Evolutionary conservation across 2,329 filamentous ascomycete genomes (phyloP).

Genomic region (Xylaria sp.): DNA sequence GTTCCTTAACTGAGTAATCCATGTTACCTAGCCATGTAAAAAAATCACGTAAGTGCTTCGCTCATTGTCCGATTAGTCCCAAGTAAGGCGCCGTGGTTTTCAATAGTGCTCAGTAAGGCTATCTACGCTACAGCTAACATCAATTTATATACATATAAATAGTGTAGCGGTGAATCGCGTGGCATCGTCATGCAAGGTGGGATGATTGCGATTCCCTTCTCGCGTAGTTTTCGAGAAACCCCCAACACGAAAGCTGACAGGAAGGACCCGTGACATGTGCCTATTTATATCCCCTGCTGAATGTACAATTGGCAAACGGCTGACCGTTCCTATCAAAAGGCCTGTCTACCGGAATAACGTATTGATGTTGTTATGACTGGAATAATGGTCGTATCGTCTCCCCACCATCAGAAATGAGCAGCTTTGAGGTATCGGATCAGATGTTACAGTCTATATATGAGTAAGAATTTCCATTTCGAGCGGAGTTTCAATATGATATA

Average conservation of each 20-base stretch:
- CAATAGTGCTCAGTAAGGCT: too few species aligned
- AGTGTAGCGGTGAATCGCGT: not conserved
- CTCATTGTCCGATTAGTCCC: too few species aligned
- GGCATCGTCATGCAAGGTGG: slow-evolving; percentile 25
- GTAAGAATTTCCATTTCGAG: not conserved
- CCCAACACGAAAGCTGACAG: slow-evolving; percentile 21
- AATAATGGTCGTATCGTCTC: not conserved
- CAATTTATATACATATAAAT: too few species aligned
- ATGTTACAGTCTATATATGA: too few species aligned
- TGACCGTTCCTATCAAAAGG: not conserved
- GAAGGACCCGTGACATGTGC: slow-evolving; percentile 16
- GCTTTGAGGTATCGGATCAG: too few species aligned
- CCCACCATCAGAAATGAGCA: too few species aligned
- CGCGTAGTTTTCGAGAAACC: not conserved
- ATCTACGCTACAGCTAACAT: too few species aligned
- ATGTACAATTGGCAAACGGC: not conserved
- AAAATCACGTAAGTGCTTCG: too few species aligned
- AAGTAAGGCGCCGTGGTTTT: too few species aligned
- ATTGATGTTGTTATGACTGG: not conserved
- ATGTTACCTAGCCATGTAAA: too few species aligned
- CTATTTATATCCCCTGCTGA: slow-evolving; percentile 29
- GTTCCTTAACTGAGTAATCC: too few species aligned
- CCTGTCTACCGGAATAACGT: not conserved
- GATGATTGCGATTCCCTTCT: slow-evolving; percentile 27
- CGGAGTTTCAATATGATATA: not conserved